Evolutionary conservation across 495 filamentous ascomycete genomes (phyloP), one percentile per base, ranked within the genome.

Genomic region (Daldinia loculata): DNA sequence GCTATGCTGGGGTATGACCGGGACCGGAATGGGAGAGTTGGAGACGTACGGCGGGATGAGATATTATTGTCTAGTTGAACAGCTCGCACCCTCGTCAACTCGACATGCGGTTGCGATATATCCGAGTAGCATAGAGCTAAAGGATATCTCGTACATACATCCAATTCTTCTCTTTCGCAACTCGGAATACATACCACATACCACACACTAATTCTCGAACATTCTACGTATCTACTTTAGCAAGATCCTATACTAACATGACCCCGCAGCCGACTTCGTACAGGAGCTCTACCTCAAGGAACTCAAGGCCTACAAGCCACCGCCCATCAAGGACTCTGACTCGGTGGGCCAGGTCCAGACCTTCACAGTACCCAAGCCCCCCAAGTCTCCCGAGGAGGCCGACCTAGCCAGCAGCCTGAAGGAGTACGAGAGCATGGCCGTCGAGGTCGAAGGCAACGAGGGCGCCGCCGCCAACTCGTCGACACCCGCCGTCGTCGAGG

Each of bases 281-380:
- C 95, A 97, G 84, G 95, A 98, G 71, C 89, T 99, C 75, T 99
- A 98, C 88, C 90, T 99, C 74, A 88, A 88, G 74, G 95, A 98
- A 81, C 89, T 99, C 74, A 94, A 92, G 80, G 86, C 88, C 81
- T 98, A 95, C 90, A 99, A 98, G 86, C 86, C 92, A 39, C 82
- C 90, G 22, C 86, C 90, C 56, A 75, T 94, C 84, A 98, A 98
- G 84, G 84, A 93, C 56, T 85, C 86, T 66, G 96, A 98, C 79
- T 85, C 93, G 76, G 92, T 94, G 61, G 94, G 91, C 76, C 91
- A 96, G 74, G 95, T 98, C 74, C 92, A 94, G 79, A 93, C 90
- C 79, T 99, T 97, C 88, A 75, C 72, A 69, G 78, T 87, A 26
- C 95, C 95, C 60, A 88, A 91, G 78, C 75, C 93, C 11, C 95